Base-by-base conservation (phyloP, 306 rosid genomes). In the Neltuma alba region DNA sequence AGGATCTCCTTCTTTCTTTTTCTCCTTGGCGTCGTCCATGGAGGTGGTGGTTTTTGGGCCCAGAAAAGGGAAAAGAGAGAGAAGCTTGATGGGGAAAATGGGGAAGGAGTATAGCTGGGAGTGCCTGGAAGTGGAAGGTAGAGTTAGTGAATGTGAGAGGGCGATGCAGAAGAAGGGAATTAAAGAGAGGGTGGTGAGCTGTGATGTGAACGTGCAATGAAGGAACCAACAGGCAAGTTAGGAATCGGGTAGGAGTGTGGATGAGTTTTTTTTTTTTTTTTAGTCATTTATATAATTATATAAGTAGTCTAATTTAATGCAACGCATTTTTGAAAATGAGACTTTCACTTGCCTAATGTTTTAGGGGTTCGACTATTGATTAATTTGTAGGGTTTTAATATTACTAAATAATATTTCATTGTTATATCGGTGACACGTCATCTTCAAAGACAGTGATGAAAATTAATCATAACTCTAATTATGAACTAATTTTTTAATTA, bases 11-110 rank as follows among this genome's bases (percentile, higher is more conserved):
- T 72, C 77, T n/a, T 78, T 70, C 37, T 74, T 72, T 55, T 36
- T 72, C 47, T 62, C 67, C 74, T 77, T 62, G 70, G 48, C 30
- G 20, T 78, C 78, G 20, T 78, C 76, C 74, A 52, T 62, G 37
- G 80, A 64, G 34, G 71, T 25, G 33, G 18, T 55, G 28, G 62
- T 9, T 21, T 55, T 21, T 9, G 21, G 13, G 62, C 73, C 61
- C 34, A n/a, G 15, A 73, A 52, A 30, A 23, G 50, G n/a, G 40
- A 42, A 31, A 54, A n/a, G 13, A n/a, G 33, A 10, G 13, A 31
- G 63, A 72, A 0, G 0, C 10, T 71, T 20, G 37, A 21, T 3
- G 42, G 62, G n/a, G 21, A 9, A 71, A 30, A 65, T 64, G 36
- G 2, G 28, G 40, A 45, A 28, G 36, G 21, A 69, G 20, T 14